A percentile compares a stretch with the other conserved stretches of the same genome.
These are phyloP conservation scores for Vigna unguiculata DNA, from an alignment of 306 rosid genomes.

Conservation along the genomic window DNA sequence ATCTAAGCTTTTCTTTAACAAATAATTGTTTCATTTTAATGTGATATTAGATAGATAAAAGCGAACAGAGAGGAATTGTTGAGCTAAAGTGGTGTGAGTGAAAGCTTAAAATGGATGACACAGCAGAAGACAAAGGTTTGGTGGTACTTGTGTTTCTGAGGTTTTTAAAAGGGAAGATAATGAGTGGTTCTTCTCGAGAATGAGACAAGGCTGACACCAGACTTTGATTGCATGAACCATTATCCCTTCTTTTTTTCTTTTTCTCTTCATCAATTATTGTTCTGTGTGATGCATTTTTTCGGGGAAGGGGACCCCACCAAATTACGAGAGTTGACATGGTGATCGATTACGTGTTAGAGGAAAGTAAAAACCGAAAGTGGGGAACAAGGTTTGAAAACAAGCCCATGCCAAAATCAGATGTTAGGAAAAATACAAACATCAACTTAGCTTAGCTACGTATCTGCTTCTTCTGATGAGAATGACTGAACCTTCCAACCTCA, in stretches of 20 bases:
- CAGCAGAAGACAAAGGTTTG: neutral
- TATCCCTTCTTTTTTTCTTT: neutral
- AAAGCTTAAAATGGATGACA: neutral
- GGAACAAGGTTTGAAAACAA: slow-evolving; percentile 47
- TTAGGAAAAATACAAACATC: slow-evolving; percentile 40
- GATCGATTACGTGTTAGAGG: slow-evolving; percentile 16
- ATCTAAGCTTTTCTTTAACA: too few species aligned
- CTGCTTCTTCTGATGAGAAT: neutral
- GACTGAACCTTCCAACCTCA: slow-evolving; percentile 29
- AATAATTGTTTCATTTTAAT: too few species aligned
- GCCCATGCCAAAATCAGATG: slow-evolving; percentile 46
- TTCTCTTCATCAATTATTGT: neutral
- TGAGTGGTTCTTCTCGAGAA: neutral
- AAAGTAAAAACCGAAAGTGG: slow-evolving; percentile 44
- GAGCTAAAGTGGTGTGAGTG: neutral
- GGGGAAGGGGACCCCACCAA: slow-evolving; percentile 31
- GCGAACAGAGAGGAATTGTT: neutral
- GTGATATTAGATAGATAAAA: neutral
- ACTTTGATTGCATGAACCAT: slow-evolving; percentile 34
- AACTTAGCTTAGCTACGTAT: slow-evolving; percentile 9
- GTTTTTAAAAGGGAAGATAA: slow-evolving; percentile 1
- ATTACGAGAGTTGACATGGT: slow-evolving; percentile 41
- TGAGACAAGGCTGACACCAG: slow-evolving; percentile 28
- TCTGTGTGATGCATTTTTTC: neutral
- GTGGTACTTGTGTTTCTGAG: neutral